Base-by-base conservation (phyloP, 768 basidiomycete genomes). In the Lentinula raphanica region DNA sequence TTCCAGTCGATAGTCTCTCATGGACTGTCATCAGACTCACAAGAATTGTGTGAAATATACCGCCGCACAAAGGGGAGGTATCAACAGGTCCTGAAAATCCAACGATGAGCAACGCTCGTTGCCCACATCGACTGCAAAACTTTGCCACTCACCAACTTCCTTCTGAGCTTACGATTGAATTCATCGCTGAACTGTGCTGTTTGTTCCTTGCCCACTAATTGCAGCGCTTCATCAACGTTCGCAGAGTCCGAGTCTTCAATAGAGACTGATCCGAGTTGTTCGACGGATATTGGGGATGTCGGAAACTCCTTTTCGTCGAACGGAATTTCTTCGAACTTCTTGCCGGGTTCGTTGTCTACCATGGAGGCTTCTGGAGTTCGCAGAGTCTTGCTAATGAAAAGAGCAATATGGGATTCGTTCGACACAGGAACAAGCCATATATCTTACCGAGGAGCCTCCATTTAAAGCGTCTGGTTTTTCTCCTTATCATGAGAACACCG, bases 31-130 rank as follows among this genome's bases (percentile, higher is more conserved):
- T 25, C 19, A 13, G 7, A 60, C 80, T 54, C 64, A 86, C 83
- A 87, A 65, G 62, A 80, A 87, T 63, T 87, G 84, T 0, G 82
- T 83, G 65, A 87, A 87, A 67, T 86, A 87, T 12, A 87, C 85
- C 2, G 83, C 81, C 1, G 85, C 84, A 61, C 80, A 80, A 13
- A 84, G 68, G 3, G 83, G 78, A 1, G 81, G 79, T 48, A 85
- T 83, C 42, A 81, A 60, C 1, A 71, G 54, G 63, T 84, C 83
- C 81, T 82, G 13, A 6, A 7, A 15, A 39, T 19, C 31, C 4
- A 3, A 25, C 17, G 11, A 25, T 6, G 28, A 12, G 17, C 19
- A 39, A 21, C 46, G 2, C 28, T 12, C 21, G 29, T 12, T 13
- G 49, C 31, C 19, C 23, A 17, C 13, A 3, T 7, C 40, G 15